phyloP scores from a whole-genome alignment of 805 yeast genomes.

The Lipomyces sp. region DNA sequence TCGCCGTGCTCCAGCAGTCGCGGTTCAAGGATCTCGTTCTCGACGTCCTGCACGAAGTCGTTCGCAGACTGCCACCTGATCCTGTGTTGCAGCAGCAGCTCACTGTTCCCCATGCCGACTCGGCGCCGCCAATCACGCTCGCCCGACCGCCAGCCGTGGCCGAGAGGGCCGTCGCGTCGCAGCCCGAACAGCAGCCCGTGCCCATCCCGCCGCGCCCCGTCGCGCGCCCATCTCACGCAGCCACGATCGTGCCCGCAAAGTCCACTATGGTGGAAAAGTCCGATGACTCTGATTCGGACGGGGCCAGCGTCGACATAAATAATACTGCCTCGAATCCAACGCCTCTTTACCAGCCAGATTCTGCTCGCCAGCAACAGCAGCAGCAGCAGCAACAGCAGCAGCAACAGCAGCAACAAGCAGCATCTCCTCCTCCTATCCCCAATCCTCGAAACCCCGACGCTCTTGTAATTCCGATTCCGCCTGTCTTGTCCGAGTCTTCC shows the following conservation, averaged over 20 bases:
- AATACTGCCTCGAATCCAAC: background rate
- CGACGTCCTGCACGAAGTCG: slow-evolving; percentile 84
- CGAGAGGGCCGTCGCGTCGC: background rate
- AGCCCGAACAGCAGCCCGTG: background rate
- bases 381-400: slow-evolving; percentile 3
- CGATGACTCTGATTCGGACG: slow-evolving; percentile 60
- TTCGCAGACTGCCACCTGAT: slow-evolving; percentile 55
- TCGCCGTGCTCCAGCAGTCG: slow-evolving; percentile 74
- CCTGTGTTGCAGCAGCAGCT: background rate
- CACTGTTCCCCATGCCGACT: background rate
- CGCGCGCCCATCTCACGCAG: background rate
- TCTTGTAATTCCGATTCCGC: too few relatives aligned
- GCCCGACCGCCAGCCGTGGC: background rate
- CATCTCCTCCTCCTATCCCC: slow-evolving; percentile 31
- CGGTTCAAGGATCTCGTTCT: slow-evolving; percentile 87
- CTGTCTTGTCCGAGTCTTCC: too few relatives aligned
- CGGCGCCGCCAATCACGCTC: background rate
- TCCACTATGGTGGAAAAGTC: slow-evolving; percentile 86
- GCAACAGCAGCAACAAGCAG: background rate
- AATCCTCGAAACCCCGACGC: slow-evolving; percentile 10
- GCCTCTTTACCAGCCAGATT: background rate
- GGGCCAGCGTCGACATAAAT: slow-evolving; percentile 10
- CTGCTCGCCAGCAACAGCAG: background rate
- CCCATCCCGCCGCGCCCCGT: background rate
- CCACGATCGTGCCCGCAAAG: slow-evolving; percentile 69